Evolutionary conservation across 129 eudicot species (phyloP), one percentile per base, ranked within the genome.

Genomic region (Centaurea solstitialis): DNA sequence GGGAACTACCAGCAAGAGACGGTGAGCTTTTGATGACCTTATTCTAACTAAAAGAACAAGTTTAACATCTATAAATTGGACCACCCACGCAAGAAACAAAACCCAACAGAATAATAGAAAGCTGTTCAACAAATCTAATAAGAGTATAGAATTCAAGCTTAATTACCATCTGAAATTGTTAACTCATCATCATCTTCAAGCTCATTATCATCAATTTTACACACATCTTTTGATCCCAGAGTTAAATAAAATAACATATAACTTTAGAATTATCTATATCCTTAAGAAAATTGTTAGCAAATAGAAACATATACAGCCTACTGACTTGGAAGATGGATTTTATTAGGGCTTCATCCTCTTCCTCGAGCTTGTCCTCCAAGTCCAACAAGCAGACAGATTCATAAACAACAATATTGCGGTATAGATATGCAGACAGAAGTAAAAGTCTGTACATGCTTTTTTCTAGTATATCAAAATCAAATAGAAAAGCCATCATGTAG

Each of bases 321-420:
- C 84, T 72, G 33, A 87, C 97, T 59, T 83, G 82, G 57, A 89
- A 89, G 13, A 89, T 68, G 47, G 93, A 87, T 78, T 80, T 89
- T 77, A 89, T 89, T 5, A 83, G 89, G 15, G 91, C 89, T 80
- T 91, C 97, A 78, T 91, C 97, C 79, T 87, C 91, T 73, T 89
- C 93, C 76, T 83, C 86, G 79, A 89, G 72, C 65, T 76, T 81
- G 50, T 82, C 85, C 62, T 88, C 93, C 89, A 88, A 70, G n/a
- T n/a, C n/a, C n/a, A n/a, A n/a, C 35, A 15, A 39, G 61, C 61
- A 12, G 8, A 67, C 12, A 26, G 9, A 68, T 4, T 57, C 66
- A 76, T 8, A 64, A 74, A 81, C 37, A 47, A 4, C n/a, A n/a
- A n/a, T 26, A 76, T n/a, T n/a, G n/a, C n/a, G n/a, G n/a, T n/a